These are phyloP conservation scores for Blastocystis sp. DNA, from an alignment of 352 stramenopile species.

Conservation along the genomic window DNA sequence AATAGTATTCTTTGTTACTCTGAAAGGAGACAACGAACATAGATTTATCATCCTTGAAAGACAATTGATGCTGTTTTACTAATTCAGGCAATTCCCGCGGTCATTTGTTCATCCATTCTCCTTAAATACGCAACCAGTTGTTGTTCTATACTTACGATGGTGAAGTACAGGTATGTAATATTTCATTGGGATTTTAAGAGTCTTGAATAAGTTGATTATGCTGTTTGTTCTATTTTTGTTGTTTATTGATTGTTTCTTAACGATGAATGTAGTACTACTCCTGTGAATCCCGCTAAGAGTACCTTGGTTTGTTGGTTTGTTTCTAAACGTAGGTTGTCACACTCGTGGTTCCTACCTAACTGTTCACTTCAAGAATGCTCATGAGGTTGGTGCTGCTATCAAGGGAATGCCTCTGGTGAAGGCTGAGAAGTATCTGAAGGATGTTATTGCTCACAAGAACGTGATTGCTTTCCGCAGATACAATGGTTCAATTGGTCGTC, in stretches of 20 bases:
- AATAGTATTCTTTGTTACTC: too few relatives aligned
- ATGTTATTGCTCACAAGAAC: too few relatives aligned
- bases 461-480: too few relatives aligned
- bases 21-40: too few relatives aligned
- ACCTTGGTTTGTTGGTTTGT: too few relatives aligned
- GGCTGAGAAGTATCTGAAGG: background rate
- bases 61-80: too few relatives aligned
- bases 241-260: background rate
- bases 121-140: conserved; percentile 9
- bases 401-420: background rate
- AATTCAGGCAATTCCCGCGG: background rate
- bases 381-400: background rate
- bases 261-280: conserved; percentile 1
- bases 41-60: too few relatives aligned
- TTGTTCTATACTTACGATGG: conserved; percentile 10
- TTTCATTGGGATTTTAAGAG: background rate
- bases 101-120: background rate
- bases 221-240: background rate
- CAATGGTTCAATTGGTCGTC: too few relatives aligned
- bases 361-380: conserved; percentile 28
- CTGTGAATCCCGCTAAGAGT: background rate
- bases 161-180: conserved; percentile 24
- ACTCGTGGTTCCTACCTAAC: too few relatives aligned
- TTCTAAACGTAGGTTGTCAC: too few relatives aligned
- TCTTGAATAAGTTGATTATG: background rate